Conservation (phyloP, 495 filamentous ascomycete species). For the Lepidopterella palustris region DNA sequence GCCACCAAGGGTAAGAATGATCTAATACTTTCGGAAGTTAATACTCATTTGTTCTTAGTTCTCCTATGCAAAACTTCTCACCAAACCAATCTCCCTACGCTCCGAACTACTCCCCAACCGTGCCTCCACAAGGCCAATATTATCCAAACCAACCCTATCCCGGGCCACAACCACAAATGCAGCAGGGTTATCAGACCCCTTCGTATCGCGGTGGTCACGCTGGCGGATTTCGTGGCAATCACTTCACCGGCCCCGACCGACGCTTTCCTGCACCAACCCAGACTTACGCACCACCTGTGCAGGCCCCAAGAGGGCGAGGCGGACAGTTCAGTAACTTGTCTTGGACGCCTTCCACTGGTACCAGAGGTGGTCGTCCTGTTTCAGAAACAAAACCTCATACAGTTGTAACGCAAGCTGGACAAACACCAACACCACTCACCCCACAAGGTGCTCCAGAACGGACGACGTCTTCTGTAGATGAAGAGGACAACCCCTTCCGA, state of each 20-base stretch:
- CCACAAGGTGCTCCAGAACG: conserved; percentile 26
- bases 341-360: conserved; percentile 48
- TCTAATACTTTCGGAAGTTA: neutral
- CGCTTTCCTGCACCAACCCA: conserved; percentile 41
- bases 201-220: conserved; percentile 49
- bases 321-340: conserved; percentile 56
- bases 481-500: conserved; percentile 56
- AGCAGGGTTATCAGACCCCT: conserved; percentile 43
- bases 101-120: conserved; percentile 43
- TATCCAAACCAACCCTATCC: conserved; percentile 49
- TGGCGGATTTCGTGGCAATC: conserved; percentile 48
- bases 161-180: conserved; percentile 46
- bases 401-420: conserved; percentile 3
- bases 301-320: conserved; percentile 21
- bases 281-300: conserved; percentile 8
- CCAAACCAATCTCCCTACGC: conserved; percentile 49
- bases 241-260: conserved; percentile 46
- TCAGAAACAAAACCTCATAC: conserved; percentile 13
- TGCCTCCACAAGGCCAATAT: conserved; percentile 46
- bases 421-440: conserved; percentile 26
- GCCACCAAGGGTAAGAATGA: conserved; percentile 53
- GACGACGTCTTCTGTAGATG: conserved; percentile 35
- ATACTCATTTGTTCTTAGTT: conserved; percentile 26
- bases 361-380: conserved; percentile 41
- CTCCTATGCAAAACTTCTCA: conserved; percentile 35